Conservation (phyloP, 2,329 filamentous ascomycete species). For the Penicillium occitanis region DNA sequence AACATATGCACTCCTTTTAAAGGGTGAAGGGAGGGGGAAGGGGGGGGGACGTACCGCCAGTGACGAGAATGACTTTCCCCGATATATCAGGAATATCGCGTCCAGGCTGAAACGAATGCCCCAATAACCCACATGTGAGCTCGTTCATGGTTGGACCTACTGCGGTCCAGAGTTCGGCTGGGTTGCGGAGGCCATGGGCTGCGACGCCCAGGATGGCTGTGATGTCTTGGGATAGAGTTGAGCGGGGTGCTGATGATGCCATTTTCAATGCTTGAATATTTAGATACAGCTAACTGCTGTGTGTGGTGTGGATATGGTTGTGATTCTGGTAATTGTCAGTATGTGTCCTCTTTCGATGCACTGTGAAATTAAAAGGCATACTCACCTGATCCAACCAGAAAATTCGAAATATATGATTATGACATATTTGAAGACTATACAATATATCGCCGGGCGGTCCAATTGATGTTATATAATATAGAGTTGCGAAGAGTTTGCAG, state of each 20-base stretch:
- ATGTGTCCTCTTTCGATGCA: neutral
- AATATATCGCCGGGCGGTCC: neutral
- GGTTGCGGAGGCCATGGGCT: conserved; percentile 30
- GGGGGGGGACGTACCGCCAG: conserved; percentile 44
- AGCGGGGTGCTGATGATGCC: conserved; percentile 3
- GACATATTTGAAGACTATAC: neutral
- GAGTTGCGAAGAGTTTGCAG: neutral
- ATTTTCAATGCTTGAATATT: neutral
- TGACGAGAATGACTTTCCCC: conserved; percentile 54
- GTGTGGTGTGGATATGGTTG: neutral
- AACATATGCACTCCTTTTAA: neutral
- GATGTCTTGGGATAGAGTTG: conserved; percentile 19
- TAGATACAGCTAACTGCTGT: neutral
- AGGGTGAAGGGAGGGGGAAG: too few relatives aligned
- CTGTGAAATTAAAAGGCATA: neutral
- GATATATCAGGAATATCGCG: conserved; percentile 48
- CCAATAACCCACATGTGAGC: conserved; percentile 35
- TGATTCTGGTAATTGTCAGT: neutral
- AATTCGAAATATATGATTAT: neutral
- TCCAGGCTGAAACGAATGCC: conserved; percentile 43
- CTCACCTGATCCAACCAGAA: neutral
- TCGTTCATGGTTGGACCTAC: conserved; percentile 39
- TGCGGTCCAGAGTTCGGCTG: conserved; percentile 32
- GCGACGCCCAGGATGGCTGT: conserved; percentile 23
- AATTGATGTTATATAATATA: neutral